These are phyloP conservation scores for Aristolochia californica DNA, from an alignment of 164 flowering plant genomes.

Conservation along the genomic window DNA sequence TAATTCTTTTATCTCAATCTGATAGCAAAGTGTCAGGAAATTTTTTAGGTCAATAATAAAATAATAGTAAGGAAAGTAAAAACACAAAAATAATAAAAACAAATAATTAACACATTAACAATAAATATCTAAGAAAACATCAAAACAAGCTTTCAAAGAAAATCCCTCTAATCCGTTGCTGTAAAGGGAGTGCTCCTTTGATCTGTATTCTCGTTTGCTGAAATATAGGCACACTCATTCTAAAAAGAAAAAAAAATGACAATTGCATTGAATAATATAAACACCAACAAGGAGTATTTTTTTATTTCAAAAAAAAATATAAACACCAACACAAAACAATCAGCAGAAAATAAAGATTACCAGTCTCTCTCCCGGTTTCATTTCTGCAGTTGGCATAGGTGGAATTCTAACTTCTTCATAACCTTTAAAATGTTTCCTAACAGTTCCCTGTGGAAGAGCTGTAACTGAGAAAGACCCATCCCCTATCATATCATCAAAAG, in stretches of 20 bases:
- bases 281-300: no score
- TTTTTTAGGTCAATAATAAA: background rate
- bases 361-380: slow-evolving; percentile 97
- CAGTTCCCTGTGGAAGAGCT: slow-evolving; percentile 92
- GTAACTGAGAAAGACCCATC: slow-evolving; percentile 45
- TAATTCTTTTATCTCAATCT: slow-evolving; percentile 90
- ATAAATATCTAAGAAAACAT: no score
- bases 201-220: no score
- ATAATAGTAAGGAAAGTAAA: background rate
- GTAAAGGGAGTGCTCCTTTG: no score
- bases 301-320: no score
- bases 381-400: slow-evolving; percentile 72
- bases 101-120: no score
- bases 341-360: slow-evolving; percentile 23
- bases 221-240: no score
- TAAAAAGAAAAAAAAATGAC: no score
- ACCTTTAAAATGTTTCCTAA: slow-evolving; percentile 77
- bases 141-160: no score
- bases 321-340: background rate
- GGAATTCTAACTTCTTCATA: slow-evolving; percentile 93
- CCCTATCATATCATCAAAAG: slow-evolving; percentile 73
- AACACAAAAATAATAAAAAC: background rate
- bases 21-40: slow-evolving; percentile 12
- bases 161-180: no score
- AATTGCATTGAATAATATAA: no score